phyloP scores from a whole-genome alignment of 306 rosid species.

The Fragaria ananassa region DNA sequence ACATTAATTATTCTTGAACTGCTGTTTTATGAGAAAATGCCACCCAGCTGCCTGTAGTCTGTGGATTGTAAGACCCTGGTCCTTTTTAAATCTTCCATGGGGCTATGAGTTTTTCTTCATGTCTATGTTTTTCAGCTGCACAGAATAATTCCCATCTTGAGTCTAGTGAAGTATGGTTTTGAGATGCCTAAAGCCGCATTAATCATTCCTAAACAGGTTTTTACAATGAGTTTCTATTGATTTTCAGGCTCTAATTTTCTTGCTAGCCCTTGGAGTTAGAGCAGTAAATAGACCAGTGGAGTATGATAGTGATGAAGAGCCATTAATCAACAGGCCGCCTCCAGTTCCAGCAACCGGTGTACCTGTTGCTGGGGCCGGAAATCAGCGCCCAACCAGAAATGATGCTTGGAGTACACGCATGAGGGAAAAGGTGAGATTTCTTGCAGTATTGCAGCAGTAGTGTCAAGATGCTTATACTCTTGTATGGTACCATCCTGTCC shows the following conservation, averaged over 20 bases:
- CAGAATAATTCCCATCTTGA: background rate
- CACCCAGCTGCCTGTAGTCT: background rate
- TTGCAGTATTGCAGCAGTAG: background rate
- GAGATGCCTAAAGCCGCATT: background rate
- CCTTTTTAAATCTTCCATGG: background rate
- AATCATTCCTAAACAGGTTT: background rate
- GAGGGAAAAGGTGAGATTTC: conserved; percentile 85
- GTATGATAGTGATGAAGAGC: conserved; percentile 97
- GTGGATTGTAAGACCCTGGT: background rate
- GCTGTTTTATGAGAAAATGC: background rate
- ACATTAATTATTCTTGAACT: background rate
- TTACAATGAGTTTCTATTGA: conserved; percentile 25
- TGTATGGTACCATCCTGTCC: background rate
- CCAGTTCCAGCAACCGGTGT: conserved; percentile 65
- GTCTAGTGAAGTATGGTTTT: background rate
- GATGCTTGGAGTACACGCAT: conserved; percentile 99
- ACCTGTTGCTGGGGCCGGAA: conserved; percentile 66
- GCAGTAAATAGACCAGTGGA: conserved; percentile 74
- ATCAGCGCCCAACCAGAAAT: conserved; percentile 76
- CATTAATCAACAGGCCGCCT: conserved; percentile 71
- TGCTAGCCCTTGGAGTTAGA: conserved; percentile 79
- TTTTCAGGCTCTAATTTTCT: conserved; percentile 84
- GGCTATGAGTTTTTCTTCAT: background rate
- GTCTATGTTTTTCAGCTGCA: background rate
- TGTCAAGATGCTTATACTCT: background rate